Base-by-base conservation (phyloP, 257 asterid species). In the Jaltomata sinuosa region DNA sequence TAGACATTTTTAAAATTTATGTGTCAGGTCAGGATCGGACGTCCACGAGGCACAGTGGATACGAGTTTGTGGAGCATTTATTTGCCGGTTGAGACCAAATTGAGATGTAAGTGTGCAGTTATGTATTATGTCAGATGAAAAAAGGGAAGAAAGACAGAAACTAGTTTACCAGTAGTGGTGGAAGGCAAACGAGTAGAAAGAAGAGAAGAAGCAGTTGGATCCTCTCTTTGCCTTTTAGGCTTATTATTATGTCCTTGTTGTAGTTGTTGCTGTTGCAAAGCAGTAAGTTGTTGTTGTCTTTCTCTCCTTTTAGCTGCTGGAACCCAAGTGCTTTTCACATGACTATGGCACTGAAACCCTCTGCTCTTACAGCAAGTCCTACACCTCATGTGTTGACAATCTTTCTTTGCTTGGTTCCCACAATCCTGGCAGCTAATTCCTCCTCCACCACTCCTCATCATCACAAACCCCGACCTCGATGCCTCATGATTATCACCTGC, bases 401-500 rank as follows among this genome's bases (percentile, higher is more conserved):
- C 96, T 62, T 91, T 92, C 91, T 92, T 92, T 0, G 96, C 93
- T 59, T 90, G 96, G 85, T 92, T 92, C 42, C 97, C 97, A 67
- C 97, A 93, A 15, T 93, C 97, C n/a, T 91, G 93, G 40, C 97
- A 93, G 83, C 84, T 91, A 0, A 90, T 52, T 47, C 86, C 90
- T 9, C 80, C 84, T 32, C 84, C 90, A 38, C 32, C 79, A 3
- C 87, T 87, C 38, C 85, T 89, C 92, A 87, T 89, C 83, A 82
- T 87, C 45, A 83, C 40, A 5, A 83, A 50, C 18, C 80, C 85
- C 67, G 85, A 83, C 19, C 85, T 83, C 4, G 80, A 67, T 0
- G 52, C 50, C 80, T 67, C 85, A 11, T 83, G 40, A 11, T n/a
- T n/a, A n/a, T 32, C 80, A 5, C 67, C 80, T 69, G 38, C 79